Percentiles rank a stretch among this genome's conserved stretches.
These are phyloP conservation scores for Solanum clarkiae DNA, from an alignment of 257 asterid genomes.

Conservation along the genomic window DNA sequence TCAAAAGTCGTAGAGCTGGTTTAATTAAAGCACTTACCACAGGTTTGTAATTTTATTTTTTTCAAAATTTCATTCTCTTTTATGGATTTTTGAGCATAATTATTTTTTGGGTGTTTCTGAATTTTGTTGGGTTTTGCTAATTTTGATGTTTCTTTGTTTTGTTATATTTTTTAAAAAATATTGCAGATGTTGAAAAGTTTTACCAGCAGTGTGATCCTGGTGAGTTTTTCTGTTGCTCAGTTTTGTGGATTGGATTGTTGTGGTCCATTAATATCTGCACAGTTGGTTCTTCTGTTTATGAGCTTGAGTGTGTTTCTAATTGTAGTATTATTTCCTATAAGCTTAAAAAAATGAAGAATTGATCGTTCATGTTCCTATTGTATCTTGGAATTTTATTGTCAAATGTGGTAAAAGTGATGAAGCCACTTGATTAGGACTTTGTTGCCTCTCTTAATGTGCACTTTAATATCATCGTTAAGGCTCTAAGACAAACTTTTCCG, in stretches of 20 bases:
- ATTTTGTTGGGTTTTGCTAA: background rate
- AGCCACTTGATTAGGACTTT: background rate
- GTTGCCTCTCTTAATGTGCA: background rate
- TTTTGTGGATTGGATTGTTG: background rate
- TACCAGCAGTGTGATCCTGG: constrained; percentile 94
- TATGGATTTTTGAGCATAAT: background rate
- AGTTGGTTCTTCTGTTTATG: background rate
- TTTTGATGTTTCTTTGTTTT: background rate
- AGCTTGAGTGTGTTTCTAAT: background rate
- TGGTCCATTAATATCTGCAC: background rate
- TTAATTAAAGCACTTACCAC: constrained; percentile 42
- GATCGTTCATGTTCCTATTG: background rate
- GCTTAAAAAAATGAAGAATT: background rate
- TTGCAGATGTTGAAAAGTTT: constrained; percentile 83
- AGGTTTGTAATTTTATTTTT: background rate
- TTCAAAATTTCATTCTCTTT: background rate
- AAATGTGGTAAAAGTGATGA: background rate
- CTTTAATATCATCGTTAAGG: background rate
- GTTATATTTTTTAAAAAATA: background rate
- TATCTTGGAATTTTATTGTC: background rate
- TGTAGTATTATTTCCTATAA: background rate
- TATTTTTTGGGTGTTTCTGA: background rate
- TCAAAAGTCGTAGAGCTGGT: constrained; percentile 80
- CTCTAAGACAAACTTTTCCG: background rate
- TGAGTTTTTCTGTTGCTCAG: constrained; percentile 8